Evolutionary conservation across 768 basidiomycete genomes (phyloP), one percentile per base, ranked within the genome.

Genomic region (Naematelia aurantialba): DNA sequence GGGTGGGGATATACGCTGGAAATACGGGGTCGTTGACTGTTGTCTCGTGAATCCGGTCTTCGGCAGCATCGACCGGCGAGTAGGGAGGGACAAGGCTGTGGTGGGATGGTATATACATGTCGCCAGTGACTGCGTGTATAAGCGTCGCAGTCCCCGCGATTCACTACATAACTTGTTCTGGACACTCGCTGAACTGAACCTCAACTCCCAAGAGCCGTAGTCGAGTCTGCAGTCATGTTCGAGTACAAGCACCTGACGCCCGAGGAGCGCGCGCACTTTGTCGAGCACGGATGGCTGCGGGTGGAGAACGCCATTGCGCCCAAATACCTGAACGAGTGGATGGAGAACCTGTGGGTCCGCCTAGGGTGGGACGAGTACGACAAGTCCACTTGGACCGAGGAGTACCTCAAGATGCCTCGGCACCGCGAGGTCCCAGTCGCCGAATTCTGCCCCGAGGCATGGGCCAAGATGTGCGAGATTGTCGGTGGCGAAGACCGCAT

Each of bases 361-460:
- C 47, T 68, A 2, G 67, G 61, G 12, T 66, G 47, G 19, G 62
- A 69, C 27, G 27, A 52, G 34, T 14, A 69, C 21, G 67, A 68
- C 52, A 65, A 65, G 45, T 66, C 65, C 8, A 63, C 62, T 8
- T 63, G 62, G 62, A 19, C 21, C 2, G 54, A 46, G 13, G 55
- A 55, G 24, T 63, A 60, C 45, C 10, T 54, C 39, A 55, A 61
- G 26, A 19, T 58, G 48, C 63, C 66, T 12, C 31, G 65, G 14
- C 67, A 69, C 55, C 54, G 62, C 14, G 67, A 69, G 48, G 67
- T 66, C 13, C 61, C 58, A 8, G 29, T 29, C 17, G 4, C 19
- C 13, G 61, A 69, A 52, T 69, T 69, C 47, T 63, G 58, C 22
- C 65, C 67, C 2, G 58, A 66, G 27, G 67, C 67, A 1, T 69